Evolutionary conservation across 768 basidiomycete species (phyloP).

Genomic region (Trametes elegans): DNA sequence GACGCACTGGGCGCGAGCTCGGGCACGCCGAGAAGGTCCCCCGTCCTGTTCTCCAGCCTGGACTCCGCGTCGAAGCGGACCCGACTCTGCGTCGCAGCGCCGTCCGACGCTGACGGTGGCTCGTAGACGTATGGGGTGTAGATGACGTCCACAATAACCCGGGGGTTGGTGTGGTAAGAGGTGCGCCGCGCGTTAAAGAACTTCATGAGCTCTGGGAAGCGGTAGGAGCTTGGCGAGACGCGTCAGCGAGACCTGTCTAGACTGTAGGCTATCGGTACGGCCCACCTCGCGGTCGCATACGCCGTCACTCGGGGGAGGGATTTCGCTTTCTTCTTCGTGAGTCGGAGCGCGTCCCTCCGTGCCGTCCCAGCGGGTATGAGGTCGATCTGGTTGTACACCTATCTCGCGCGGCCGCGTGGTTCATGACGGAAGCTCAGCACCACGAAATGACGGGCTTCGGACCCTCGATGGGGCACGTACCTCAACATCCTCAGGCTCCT

Average conservation of each 20-base stretch:
- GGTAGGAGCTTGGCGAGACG: conserved; percentile 71
- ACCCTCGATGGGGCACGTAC: conserved; percentile 34
- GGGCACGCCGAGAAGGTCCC: conserved; percentile 77
- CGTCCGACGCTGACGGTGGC: conserved; percentile 27
- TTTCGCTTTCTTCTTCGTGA: conserved; percentile 96
- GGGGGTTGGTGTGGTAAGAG: conserved; percentile 84
- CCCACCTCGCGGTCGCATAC: conserved; percentile 88
- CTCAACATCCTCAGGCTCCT: conserved; percentile 62
- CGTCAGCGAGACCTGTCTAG: background rate
- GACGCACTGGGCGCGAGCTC: conserved; percentile 50
- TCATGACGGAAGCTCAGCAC: background rate
- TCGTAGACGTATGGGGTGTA: conserved; percentile 91
- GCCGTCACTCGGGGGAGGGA: conserved; percentile 91
- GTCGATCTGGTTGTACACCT: conserved; percentile 94
- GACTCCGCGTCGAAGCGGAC: conserved; percentile 18
- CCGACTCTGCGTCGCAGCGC: conserved; percentile 20
- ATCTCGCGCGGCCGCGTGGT: background rate
- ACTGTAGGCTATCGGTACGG: conserved; percentile 9
- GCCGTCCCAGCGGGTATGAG: conserved; percentile 95
- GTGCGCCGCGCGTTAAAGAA: conserved; percentile 83
- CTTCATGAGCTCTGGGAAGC: conserved; percentile 82
- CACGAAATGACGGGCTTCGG: background rate
- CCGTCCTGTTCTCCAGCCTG: conserved; percentile 39
- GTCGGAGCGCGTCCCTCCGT: conserved; percentile 79
- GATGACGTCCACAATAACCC: conserved; percentile 88